Evolutionary conservation across 2,329 filamentous ascomycete genomes (phyloP).

Genomic region (Thermomyces lanuginosus): DNA sequence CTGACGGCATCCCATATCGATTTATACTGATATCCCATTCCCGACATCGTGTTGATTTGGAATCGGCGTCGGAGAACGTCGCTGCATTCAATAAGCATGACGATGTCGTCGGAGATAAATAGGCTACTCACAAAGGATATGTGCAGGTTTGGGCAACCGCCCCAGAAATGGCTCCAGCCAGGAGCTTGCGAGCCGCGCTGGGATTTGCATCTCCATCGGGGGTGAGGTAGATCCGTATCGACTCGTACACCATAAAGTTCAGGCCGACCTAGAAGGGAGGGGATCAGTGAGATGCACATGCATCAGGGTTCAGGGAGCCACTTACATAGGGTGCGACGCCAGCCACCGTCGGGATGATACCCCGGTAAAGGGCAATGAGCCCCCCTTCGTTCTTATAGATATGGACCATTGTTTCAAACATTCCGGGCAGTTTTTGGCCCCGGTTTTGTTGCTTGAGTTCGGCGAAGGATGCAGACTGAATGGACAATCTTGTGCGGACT

Average conservation of each 20-base stretch:
- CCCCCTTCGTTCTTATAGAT: slow-evolving; percentile 94
- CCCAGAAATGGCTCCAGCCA: slow-evolving; percentile 84
- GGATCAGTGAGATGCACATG: not conserved
- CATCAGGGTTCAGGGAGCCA: slow-evolving; percentile 6
- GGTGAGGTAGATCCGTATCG: slow-evolving; percentile 66
- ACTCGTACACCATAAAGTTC: slow-evolving; percentile 98
- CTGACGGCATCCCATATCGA: slow-evolving; percentile 67
- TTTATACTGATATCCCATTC: slow-evolving; percentile 93
- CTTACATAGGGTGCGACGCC: slow-evolving; percentile 85
- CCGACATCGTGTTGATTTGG: slow-evolving; percentile 98
- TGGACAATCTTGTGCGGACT: slow-evolving; percentile 84
- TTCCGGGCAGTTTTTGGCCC: slow-evolving; percentile 57
- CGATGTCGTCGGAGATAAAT: not conserved
- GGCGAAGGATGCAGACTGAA: slow-evolving; percentile 91
- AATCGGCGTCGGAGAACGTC: slow-evolving; percentile 87
- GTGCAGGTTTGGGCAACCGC: slow-evolving; percentile 95
- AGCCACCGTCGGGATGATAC: slow-evolving; percentile 82
- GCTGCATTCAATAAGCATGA: slow-evolving; percentile 29
- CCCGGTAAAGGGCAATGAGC: slow-evolving; percentile 70
- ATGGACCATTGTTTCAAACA: slow-evolving; percentile 64
- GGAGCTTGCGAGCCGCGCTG: slow-evolving; percentile 59
- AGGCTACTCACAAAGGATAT: slow-evolving; percentile 76
- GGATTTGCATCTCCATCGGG: slow-evolving; percentile 78
- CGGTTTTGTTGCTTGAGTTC: slow-evolving; percentile 48
- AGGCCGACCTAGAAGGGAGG: slow-evolving; percentile 54